These are phyloP conservation scores for Aspergillus taichungensis DNA, from an alignment of 495 filamentous ascomycete species.

Conservation along the genomic window DNA sequence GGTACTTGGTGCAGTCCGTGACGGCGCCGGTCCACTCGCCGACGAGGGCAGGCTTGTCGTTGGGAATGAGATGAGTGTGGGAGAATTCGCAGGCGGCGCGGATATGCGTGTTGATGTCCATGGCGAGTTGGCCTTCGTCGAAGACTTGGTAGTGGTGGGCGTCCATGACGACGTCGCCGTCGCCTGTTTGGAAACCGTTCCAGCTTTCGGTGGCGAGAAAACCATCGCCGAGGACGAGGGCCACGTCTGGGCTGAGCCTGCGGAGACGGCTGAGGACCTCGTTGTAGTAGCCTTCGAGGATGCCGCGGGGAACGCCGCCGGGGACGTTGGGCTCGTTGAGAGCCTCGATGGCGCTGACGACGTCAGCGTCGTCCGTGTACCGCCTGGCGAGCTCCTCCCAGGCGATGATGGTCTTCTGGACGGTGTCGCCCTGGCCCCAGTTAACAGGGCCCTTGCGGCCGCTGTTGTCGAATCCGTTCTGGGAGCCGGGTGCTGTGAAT, in stretches of 20 bases:
- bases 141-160: constrained; percentile 66
- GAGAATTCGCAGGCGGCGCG: constrained; percentile 42
- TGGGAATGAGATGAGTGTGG: constrained; percentile 35
- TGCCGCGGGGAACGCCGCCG: constrained; percentile 42
- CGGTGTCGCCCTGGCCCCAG: constrained; percentile 54
- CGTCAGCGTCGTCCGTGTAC: constrained; percentile 52
- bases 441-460: constrained; percentile 55
- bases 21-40: constrained; percentile 64
- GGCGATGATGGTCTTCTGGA: constrained; percentile 47
- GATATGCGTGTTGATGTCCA: constrained; percentile 41
- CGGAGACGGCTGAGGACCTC: constrained; percentile 50
- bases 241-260: constrained; percentile 39
- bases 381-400: constrained; percentile 49
- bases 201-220: constrained; percentile 55
- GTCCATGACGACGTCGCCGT: constrained; percentile 58
- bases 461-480: constrained; percentile 78
- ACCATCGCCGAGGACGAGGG: constrained; percentile 59
- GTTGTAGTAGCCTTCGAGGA: constrained; percentile 55
- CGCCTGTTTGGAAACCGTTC: constrained; percentile 61
- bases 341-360: constrained; percentile 61
- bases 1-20: constrained; percentile 66
- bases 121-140: constrained; percentile 45
- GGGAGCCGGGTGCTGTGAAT: constrained; percentile 56
- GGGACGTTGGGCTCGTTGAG: constrained; percentile 61
- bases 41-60: constrained; percentile 62